Conservation (phyloP, 1,284 basidiomycete genomes). For the Tilletia indica region DNA sequence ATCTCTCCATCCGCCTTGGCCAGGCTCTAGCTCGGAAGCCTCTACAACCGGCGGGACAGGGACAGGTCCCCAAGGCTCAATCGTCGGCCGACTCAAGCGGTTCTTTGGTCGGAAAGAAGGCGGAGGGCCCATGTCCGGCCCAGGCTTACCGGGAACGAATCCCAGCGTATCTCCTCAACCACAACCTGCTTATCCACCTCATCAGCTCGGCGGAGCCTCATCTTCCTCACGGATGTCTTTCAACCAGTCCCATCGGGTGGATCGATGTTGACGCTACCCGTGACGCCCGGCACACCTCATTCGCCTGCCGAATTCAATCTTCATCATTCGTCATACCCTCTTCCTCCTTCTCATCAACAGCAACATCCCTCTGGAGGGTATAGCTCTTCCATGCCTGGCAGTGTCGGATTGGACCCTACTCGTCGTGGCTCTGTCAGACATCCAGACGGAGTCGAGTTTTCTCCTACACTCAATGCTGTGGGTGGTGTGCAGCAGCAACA, state of each 20-base stretch:
- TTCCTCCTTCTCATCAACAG: neutral
- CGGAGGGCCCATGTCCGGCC: neutral
- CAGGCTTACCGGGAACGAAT: neutral
- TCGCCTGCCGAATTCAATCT: neutral
- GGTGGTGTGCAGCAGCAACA: neutral
- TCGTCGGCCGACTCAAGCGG: neutral
- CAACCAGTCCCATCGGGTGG: slow-evolving; percentile 9
- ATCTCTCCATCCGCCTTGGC: slow-evolving; percentile 10
- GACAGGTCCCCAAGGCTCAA: neutral
- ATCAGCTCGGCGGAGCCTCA: too few relatives aligned
- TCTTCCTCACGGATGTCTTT: too few relatives aligned
- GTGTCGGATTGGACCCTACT: neutral
- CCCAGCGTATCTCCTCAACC: too few relatives aligned
- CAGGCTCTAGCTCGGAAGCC: neutral
- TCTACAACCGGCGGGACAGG: neutral
- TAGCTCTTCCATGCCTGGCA: neutral
- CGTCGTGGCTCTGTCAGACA: neutral
- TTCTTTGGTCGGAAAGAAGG: neutral
- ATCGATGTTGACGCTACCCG: slow-evolving; percentile 2
- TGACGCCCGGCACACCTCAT: slow-evolving; percentile 9
- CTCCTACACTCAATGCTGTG: slow-evolving; percentile 5
- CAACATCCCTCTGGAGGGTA: neutral
- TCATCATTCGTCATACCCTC: neutral
- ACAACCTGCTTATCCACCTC: too few relatives aligned
- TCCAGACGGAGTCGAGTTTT: slow-evolving; percentile 4